phyloP scores from a whole-genome alignment of 2,329 filamentous ascomycete species.

The Stemphylium lycopersici region DNA sequence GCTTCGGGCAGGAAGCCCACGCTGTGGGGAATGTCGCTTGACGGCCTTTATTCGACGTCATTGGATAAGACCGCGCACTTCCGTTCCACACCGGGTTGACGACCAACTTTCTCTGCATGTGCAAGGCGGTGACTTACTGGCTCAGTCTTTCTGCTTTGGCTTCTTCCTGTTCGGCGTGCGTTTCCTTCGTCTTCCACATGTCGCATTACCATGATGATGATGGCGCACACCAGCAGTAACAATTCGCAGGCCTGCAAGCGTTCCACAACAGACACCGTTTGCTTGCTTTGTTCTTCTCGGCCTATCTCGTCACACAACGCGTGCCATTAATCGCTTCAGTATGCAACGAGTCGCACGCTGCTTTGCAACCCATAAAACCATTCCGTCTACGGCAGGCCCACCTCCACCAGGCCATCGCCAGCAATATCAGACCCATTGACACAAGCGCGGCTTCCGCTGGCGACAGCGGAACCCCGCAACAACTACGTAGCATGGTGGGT shows the following conservation, averaged over 20 bases:
- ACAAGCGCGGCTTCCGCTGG: conserved; percentile 34
- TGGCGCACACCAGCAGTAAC: conserved; percentile 11
- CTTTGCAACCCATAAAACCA: conserved; percentile 30
- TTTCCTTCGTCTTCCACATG: conserved; percentile 21
- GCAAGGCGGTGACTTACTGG: conserved; percentile 41
- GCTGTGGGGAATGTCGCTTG: conserved; percentile 17
- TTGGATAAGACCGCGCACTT: conserved; percentile 24
- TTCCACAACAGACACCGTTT: conserved; percentile 25
- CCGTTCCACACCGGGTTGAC: conserved; percentile 23
- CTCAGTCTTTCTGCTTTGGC: conserved; percentile 20
- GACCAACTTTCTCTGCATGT: conserved; percentile 21
- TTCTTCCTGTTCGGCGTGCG: conserved; percentile 13
- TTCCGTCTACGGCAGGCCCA: conserved; percentile 25
- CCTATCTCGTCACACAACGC: conserved; percentile 42
- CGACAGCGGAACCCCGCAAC: conserved; percentile 29
- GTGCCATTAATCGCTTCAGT: conserved; percentile 40
- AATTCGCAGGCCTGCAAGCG: conserved; percentile 5
- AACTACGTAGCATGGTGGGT: conserved; percentile 48
- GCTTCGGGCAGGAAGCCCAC: conserved; percentile 12
- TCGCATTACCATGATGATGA: conserved; percentile 34
- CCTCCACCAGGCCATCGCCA: conserved; percentile 28
- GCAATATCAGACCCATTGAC: conserved; percentile 46
- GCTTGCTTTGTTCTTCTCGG: conserved; percentile 35
- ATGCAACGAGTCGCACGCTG: conserved; percentile 47
- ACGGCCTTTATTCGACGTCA: conserved; percentile 13